phyloP scores from a whole-genome alignment of 805 yeast genomes.

The Priceomyces fermenticarens region DNA sequence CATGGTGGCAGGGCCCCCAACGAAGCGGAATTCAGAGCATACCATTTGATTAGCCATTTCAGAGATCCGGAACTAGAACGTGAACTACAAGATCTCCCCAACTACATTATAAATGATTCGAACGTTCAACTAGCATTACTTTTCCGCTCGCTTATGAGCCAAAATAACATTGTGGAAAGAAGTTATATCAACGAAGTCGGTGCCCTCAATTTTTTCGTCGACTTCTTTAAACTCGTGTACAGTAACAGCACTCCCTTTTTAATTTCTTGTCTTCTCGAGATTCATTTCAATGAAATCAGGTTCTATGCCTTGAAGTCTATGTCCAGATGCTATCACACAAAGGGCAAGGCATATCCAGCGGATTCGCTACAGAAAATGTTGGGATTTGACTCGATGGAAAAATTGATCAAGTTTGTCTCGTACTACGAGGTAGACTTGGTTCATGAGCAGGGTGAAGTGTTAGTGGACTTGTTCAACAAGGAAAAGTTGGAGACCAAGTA shows the following conservation, averaged over 20 bases:
- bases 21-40: conserved; percentile 92
- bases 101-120: conserved; percentile 47
- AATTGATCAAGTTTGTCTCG: conserved; percentile 53
- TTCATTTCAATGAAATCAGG: conserved; percentile 75
- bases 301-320: conserved; percentile 69
- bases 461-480: conserved; percentile 40
- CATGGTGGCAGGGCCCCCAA: conserved; percentile 69
- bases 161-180: conserved; percentile 56
- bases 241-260: conserved; percentile 56
- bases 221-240: conserved; percentile 58
- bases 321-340: conserved; percentile 63
- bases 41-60: conserved; percentile 73
- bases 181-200: conserved; percentile 52
- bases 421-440: conserved; percentile 57
- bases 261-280: conserved; percentile 71
- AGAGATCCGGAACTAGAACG: conserved; percentile 84
- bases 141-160: conserved; percentile 63
- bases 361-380: conserved; percentile 46
- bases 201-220: conserved; percentile 55
- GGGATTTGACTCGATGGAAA: conserved; percentile 63
- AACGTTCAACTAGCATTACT: conserved; percentile 69
- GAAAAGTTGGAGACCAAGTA: conserved; percentile 39
- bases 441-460: conserved; percentile 23
- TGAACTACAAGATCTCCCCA: conserved; percentile 67
- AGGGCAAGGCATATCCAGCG: conserved; percentile 63